Percentiles rank a stretch among this genome's conserved stretches.
These are phyloP conservation scores for Kockiozyma suomiensis DNA, from an alignment of 805 yeast species.

Conservation along the genomic window DNA sequence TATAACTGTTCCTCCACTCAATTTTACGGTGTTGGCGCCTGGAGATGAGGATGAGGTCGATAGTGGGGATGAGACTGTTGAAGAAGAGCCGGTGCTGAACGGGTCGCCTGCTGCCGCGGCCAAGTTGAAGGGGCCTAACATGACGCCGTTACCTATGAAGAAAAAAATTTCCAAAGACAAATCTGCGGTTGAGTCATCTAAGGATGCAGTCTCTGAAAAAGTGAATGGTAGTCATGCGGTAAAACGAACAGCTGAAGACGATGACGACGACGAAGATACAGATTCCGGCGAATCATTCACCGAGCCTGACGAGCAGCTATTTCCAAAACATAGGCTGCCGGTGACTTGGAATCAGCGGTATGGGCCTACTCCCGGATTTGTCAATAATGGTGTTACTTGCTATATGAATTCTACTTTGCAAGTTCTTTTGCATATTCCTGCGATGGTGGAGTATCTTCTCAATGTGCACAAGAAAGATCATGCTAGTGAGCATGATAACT, in stretches of 20 bases:
- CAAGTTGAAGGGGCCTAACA: background rate
- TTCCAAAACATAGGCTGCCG: conserved; percentile 18
- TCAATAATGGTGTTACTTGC: conserved; percentile 94
- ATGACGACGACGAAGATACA: conserved; percentile 5
- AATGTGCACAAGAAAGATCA: conserved; percentile 63
- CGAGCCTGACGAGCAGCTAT: conserved; percentile 23
- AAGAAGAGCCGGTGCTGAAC: background rate
- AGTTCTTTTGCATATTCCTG: conserved; percentile 86
- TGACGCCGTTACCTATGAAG: conserved; percentile 7
- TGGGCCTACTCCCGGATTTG: conserved; percentile 54
- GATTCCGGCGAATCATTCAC: conserved; percentile 13
- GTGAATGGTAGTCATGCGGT: no score
- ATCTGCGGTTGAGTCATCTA: background rate
- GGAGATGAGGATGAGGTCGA: background rate
- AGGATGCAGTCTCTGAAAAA: no score
- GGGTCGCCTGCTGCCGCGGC: background rate
- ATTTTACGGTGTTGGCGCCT: conserved; percentile 19
- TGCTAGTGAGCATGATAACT: conserved; percentile 32
- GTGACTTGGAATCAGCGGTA: conserved; percentile 23
- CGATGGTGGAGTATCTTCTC: conserved; percentile 77
- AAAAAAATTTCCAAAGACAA: background rate
- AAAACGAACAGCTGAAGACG: background rate
- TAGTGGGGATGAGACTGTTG: conserved; percentile 1
- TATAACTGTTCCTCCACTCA: conserved; percentile 20
- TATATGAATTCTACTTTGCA: conserved; percentile 96